Evolutionary conservation across 495 filamentous ascomycete genomes (phyloP).

Genomic region (Tuber microsphaerosporum): DNA sequence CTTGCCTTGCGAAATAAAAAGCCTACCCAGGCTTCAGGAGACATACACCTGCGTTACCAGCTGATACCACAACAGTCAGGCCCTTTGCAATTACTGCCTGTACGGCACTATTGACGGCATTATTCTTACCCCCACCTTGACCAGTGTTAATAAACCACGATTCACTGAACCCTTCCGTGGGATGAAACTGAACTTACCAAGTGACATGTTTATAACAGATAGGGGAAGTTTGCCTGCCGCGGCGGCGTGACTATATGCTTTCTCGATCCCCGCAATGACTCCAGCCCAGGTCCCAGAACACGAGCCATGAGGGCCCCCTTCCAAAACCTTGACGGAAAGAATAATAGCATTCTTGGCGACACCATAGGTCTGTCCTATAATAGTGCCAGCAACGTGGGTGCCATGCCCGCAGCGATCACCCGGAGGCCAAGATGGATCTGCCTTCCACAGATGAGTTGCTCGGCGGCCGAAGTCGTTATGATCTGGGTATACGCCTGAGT

Average conservation of each 20-base stretch:
- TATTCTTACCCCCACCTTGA: background rate
- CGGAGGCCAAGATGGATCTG: background rate
- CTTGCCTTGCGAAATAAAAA: background rate
- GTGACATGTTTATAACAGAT: constrained; percentile 40
- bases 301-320: constrained; percentile 41
- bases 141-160: constrained; percentile 36
- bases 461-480: constrained; percentile 22
- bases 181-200: constrained; percentile 39
- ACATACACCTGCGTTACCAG: constrained; percentile 52
- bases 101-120: constrained; percentile 52
- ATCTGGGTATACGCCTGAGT: constrained; percentile 16
- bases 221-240: constrained; percentile 41
- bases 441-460: constrained; percentile 13
- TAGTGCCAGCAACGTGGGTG: constrained; percentile 62
- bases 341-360: constrained; percentile 58
- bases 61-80: constrained; percentile 54
- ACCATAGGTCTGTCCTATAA: constrained; percentile 57
- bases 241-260: constrained; percentile 50
- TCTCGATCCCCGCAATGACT: constrained; percentile 57
- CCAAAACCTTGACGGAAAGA: constrained; percentile 60
- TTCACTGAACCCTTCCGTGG: constrained; percentile 45
- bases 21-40: background rate
- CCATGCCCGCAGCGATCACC: constrained; percentile 50
- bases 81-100: constrained; percentile 48
- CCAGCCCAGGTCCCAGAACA: constrained; percentile 50